phyloP scores from a whole-genome alignment of 73 alveolate genomes.

The Paramecium primaurelia region DNA sequence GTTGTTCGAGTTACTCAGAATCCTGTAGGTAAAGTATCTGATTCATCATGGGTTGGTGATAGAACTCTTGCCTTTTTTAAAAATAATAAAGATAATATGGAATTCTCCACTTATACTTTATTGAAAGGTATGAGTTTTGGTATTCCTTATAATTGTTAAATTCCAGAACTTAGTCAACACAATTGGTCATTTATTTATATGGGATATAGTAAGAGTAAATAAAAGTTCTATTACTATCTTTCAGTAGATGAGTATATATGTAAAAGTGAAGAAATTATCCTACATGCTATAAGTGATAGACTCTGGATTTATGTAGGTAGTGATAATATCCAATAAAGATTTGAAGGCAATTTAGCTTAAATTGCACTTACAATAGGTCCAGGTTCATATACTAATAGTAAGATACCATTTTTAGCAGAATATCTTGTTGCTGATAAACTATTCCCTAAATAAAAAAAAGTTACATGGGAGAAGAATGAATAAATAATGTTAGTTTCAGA shows the following conservation, averaged over 20 bases:
- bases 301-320: not conserved
- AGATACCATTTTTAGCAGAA: constrained; percentile 25
- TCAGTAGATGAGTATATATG: not conserved
- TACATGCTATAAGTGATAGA: constrained; percentile 39
- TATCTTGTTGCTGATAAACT: constrained; percentile 24
- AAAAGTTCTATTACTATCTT: not conserved
- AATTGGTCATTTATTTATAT: constrained; percentile 16
- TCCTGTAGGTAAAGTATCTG: not conserved
- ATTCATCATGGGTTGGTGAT: not conserved
- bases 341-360: constrained; percentile 13
- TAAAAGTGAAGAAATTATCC: not conserved
- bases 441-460: constrained; percentile 4
- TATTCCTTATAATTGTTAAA: not conserved
- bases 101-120: constrained; percentile 5
- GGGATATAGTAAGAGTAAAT: not conserved
- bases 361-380: constrained; percentile 6
- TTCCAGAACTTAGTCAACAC: constrained; percentile 21
- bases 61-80: not conserved
- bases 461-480: constrained; percentile 11
- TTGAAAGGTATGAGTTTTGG: not conserved
- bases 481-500: not conserved
- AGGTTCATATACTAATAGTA: not conserved
- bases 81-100: constrained; percentile 3
- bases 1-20: constrained; percentile 17
- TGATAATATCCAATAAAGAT: not conserved